phyloP scores from a whole-genome alignment of 139 green algal genomes.

The Haematococcus sp. region DNA sequence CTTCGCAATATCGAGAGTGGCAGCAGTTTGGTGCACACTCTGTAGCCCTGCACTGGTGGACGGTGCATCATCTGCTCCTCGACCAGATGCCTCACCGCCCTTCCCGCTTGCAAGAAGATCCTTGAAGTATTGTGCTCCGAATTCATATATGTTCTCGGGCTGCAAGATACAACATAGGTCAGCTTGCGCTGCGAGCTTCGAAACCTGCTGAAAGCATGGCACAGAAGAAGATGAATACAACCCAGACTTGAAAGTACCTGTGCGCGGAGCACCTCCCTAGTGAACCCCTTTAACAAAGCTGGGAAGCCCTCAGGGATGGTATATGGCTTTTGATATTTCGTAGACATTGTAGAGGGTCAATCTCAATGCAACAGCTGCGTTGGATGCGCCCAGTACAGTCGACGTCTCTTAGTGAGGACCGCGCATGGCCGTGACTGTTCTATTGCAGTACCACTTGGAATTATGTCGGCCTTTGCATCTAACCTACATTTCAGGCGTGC shows the following conservation, averaged over 20 bases:
- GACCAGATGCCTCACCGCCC: neutral
- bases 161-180: slow-evolving; percentile 28
- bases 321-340: slow-evolving; percentile 64
- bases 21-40: slow-evolving; percentile 16
- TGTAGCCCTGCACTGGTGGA: slow-evolving; percentile 1
- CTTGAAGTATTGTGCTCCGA: slow-evolving; percentile 65
- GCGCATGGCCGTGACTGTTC: no score
- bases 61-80: neutral
- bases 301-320: slow-evolving; percentile 63
- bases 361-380: neutral
- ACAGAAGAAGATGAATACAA: neutral
- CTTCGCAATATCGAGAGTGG: slow-evolving; percentile 20
- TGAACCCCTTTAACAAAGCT: slow-evolving; percentile 64
- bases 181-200: neutral
- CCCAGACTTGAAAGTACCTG: slow-evolving; percentile 27
- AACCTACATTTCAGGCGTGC: no score
- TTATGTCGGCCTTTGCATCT: no score
- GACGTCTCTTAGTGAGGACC: no score
- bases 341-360: slow-evolving; percentile 39
- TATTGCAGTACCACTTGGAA: no score
- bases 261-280: slow-evolving; percentile 55
- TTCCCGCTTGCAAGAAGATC: slow-evolving; percentile 30
- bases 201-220: neutral
- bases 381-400: no score
- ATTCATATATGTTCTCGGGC: slow-evolving; percentile 73